Conservation (phyloP, 768 basidiomycete genomes). For the Tylopilus plumbeoviolaceoides region DNA sequence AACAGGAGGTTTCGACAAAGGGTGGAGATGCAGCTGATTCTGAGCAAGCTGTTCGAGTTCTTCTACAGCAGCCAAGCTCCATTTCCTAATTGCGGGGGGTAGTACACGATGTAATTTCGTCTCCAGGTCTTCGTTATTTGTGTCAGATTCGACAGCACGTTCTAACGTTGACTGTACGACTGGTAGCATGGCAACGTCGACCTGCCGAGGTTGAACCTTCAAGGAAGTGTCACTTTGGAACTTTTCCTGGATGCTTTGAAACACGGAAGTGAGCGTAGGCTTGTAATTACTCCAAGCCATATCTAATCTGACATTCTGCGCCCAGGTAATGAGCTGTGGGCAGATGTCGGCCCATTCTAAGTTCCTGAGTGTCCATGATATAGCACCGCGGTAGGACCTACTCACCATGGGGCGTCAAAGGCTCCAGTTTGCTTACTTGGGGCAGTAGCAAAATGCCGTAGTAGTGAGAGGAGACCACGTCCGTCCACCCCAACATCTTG, state of each 20-base stretch:
- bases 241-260: neutral
- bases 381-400: neutral
- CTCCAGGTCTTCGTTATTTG: neutral
- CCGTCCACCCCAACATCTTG: neutral
- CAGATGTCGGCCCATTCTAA: slow-evolving; percentile 3
- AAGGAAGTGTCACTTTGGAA: neutral
- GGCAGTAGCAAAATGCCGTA: neutral
- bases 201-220: neutral
- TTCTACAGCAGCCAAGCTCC: slow-evolving; percentile 7
- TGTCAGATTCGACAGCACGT: neutral
- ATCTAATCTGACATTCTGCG: neutral
- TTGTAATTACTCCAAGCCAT: neutral
- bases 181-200: slow-evolving; percentile 7
- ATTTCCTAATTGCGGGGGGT: neutral
- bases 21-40: neutral
- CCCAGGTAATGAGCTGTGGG: neutral
- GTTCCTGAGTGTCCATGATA: neutral
- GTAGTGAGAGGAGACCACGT: no score
- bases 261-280: no score
- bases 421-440: slow-evolving; percentile 4
- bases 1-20: slow-evolving; percentile 7
- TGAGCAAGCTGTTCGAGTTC: slow-evolving; percentile 10
- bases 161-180: neutral
- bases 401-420: slow-evolving; percentile 9
- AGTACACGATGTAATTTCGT: neutral